These are phyloP conservation scores for Acanthamoeba culbertsoni DNA, from an alignment of 208 protist genomes.

Conservation along the genomic window DNA sequence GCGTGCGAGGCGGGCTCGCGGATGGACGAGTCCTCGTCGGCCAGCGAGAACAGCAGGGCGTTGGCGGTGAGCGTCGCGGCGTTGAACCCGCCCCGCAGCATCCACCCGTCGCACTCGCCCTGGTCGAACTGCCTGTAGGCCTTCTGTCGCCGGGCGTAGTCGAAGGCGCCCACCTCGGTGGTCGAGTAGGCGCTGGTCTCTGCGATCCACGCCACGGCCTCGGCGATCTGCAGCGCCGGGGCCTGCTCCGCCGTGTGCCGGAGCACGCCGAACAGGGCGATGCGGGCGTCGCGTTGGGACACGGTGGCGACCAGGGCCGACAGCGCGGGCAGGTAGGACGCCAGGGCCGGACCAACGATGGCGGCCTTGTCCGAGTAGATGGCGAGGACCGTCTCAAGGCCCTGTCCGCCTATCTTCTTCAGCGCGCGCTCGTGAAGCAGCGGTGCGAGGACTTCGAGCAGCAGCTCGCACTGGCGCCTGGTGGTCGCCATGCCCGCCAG, in stretches of 20 bases:
- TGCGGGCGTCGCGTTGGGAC: background rate
- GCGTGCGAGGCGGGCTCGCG: conserved; percentile 31
- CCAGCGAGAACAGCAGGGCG: conserved; percentile 9
- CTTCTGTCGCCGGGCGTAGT: conserved; percentile 13
- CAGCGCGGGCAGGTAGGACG: background rate
- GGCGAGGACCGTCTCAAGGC: background rate
- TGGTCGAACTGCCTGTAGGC: conserved; percentile 35
- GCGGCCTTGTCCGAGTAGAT: background rate
- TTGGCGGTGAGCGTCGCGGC: background rate
- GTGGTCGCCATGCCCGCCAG: background rate
- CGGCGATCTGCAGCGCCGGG: background rate
- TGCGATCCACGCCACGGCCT: conserved; percentile 28
- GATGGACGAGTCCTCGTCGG: background rate
- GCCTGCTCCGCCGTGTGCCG: background rate
- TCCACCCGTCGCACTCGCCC: conserved; percentile 1
- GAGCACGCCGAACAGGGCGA: background rate
- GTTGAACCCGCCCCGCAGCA: background rate
- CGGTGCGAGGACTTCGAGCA: background rate
- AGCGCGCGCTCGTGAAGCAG: background rate
- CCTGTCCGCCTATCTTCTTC: background rate
- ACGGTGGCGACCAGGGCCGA: background rate
- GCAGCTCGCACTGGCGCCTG: background rate
- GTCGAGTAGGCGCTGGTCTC: conserved; percentile 40
- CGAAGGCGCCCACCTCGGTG: conserved; percentile 22
- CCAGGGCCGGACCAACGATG: background rate